Evolutionary conservation across 257 asterid genomes (phyloP), one percentile per base, ranked within the genome.

Genomic region (Hygrophila difformis): DNA sequence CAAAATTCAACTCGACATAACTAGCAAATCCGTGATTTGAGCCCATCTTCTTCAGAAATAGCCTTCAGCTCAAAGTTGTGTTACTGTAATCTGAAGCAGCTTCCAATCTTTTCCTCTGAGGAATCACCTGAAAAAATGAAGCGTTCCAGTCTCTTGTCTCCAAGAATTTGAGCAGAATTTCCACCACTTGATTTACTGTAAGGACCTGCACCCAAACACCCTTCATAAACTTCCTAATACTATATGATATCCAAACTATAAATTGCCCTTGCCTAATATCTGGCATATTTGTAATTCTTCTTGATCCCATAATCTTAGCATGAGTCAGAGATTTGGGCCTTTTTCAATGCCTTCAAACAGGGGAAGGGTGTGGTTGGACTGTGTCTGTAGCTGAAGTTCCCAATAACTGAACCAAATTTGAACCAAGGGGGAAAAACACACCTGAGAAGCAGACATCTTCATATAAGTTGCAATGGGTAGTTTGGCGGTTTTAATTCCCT

Each of bases 371-470:
- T 24, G 3, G 29, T 2, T 7, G 3, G 29, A 24, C 7, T 3
- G 7, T 2, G 7, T 24, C 29, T 2, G 7, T 24, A 24, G 7
- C 5, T 24, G 7, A 3, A 24, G 29, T 7, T 2, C 3, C 5
- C 29, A 24, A 24, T 7, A 24, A 2, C 29, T 24, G 29, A 24
- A 24, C 29, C 29, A 3, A 33, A 9, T 10, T 33, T 4, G 37
- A 9, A 33, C 12, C 3, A 33, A 33, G 37, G 12, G 10, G 23
- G 16, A 18, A 37, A 48, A 37, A 52, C 62, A 48, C 22, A 86
- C 98, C 98, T 86, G 98, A 26, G 98, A 91, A 66, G 94, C 80
- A 51, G 93, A 82, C 98, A 89, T 73, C 77, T 85, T 89, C 47
- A 89, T 68, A 72, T 79, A 82, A 31, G 66, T 59, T 51, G 93